These are phyloP conservation scores for Phytopythium boreale DNA, from an alignment of 352 stramenopile genomes.

Conservation along the genomic window DNA sequence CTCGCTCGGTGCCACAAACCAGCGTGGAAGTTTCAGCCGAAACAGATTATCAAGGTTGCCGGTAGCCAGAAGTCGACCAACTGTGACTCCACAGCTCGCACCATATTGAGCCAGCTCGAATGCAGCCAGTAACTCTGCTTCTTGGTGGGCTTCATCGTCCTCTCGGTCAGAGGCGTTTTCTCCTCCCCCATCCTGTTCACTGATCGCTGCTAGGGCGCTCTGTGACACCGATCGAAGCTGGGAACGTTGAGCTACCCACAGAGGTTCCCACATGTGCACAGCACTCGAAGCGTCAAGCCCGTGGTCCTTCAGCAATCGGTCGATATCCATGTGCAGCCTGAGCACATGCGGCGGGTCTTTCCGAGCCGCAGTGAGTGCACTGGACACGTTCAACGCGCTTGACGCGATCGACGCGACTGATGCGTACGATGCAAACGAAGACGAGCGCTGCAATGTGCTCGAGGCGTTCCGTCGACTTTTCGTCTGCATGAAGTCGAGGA, in stretches of 20 bases:
- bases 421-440: neutral
- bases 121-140: neutral
- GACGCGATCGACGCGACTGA: neutral
- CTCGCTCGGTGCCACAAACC: conserved; percentile 34
- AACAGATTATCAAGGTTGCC: neutral
- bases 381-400: neutral
- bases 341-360: neutral
- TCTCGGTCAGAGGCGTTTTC: neutral
- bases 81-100: neutral
- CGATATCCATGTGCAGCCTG: neutral
- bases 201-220: neutral
- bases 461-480: neutral
- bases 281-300: neutral
- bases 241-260: neutral
- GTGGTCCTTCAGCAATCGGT: neutral
- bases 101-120: neutral
- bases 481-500: neutral
- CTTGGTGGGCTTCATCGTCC: neutral
- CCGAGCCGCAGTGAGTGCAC: neutral
- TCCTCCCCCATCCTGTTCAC: neutral
- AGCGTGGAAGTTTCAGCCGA: neutral
- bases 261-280: neutral
- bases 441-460: neutral
- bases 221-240: neutral
- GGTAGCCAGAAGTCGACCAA: neutral